Evolutionary conservation across 768 basidiomycete species (phyloP), one percentile per base, ranked within the genome.

Genomic region (Tylopilus subfusipes): DNA sequence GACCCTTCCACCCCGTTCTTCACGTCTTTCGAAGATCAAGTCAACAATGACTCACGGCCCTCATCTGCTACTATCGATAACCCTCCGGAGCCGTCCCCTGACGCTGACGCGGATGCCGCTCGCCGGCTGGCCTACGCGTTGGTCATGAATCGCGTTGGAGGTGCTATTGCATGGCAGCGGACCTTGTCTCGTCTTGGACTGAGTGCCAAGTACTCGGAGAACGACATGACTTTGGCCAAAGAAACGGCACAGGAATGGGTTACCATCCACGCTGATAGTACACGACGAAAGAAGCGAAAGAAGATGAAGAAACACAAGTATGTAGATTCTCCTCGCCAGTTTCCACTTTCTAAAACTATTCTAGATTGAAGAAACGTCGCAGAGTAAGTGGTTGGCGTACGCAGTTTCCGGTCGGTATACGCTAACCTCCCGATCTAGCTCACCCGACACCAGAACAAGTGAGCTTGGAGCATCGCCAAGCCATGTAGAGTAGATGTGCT

Each of bases 261-360:
- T 59, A 79, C 82, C 42, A 78, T 90, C 16, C 71, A 83, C 68
- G 76, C 90, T 73, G 91, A 93, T 63, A 92, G 90, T 61, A 84
- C 83, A 27, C 88, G 86, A 77, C 82, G 90, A 70, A 93, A 93
- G 78, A 80, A 83, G 62, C 78, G 83, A 78, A 88, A 85, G 84
- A 96, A 95, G 84, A 96, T 96, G 86, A 92, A 88, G 81, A 96
- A 94, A 75, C 93, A 96, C 72, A 95, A 95, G 92, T 93, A 66
- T 72, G 89, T 78, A 4, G 25, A 25, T 24, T 50, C 9, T 40
- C 42, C 50, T 54, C 33, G 47, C 36, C 16, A 19, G 53, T 53
- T 53, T 50, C 44, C 42, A 4, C 14, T 48, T 52, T 55, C 42
- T 66, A 25, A 66, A 40, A 10, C 13, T 16, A 40, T 46, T 59